A percentile compares a stretch with the other conserved stretches of the same genome.
These are phyloP conservation scores for Phytopythium ostracodes DNA, from an alignment of 352 stramenopile genomes.

Conservation along the genomic window DNA sequence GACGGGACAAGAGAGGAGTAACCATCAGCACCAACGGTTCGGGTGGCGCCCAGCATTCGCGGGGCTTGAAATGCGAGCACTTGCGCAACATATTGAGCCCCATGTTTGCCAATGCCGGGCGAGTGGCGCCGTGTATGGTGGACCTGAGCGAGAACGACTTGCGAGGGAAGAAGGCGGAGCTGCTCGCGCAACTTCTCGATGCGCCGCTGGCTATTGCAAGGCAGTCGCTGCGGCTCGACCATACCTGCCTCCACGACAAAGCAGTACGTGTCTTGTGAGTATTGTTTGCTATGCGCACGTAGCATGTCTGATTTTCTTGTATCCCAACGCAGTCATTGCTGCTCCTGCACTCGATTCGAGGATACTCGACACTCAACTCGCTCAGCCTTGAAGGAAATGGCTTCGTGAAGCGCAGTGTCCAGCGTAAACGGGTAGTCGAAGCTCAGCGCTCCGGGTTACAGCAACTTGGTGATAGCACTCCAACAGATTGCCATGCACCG, in stretches of 20 bases:
- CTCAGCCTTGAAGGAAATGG: conserved; percentile 74
- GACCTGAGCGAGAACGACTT: conserved; percentile 81
- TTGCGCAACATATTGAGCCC: conserved; percentile 52
- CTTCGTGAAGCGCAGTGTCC: conserved; percentile 28
- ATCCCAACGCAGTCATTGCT: conserved; percentile 36
- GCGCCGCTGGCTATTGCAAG: conserved; percentile 31
- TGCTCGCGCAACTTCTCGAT: conserved; percentile 49
- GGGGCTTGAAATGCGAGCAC: conserved; percentile 23
- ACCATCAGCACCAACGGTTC: conserved; percentile 6
- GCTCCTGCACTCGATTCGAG: conserved; percentile 54
- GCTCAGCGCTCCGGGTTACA: not conserved
- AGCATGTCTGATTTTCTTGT: not conserved
- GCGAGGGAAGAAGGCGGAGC: conserved; percentile 33
- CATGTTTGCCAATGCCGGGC: conserved; percentile 60
- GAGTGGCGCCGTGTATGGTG: conserved; percentile 35
- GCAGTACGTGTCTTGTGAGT: conserved; percentile 22
- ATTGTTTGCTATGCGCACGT: not conserved
- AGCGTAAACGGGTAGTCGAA: conserved; percentile 11
- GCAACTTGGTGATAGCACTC: not conserved
- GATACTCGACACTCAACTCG: conserved; percentile 42
- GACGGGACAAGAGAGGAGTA: not conserved
- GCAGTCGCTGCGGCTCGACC: conserved; percentile 52
- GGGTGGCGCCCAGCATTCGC: conserved; percentile 8
- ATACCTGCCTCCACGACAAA: conserved; percentile 50
- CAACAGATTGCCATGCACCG: not conserved